Base-by-base conservation (phyloP, 441 rosid genomes). In the Populus hybrid region DNA sequence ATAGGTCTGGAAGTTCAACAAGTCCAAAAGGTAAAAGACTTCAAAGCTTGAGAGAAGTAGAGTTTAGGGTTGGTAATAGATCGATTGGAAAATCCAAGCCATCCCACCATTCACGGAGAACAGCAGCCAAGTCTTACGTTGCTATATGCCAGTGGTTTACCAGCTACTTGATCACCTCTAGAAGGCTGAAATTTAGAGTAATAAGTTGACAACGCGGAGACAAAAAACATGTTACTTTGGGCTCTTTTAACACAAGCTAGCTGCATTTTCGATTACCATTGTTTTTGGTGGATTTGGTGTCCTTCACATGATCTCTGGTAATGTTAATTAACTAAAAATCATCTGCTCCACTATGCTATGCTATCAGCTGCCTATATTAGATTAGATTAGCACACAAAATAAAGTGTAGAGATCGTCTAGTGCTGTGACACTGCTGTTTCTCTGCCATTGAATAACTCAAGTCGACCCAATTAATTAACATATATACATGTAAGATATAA, bases 71-170 rank as follows among this genome's bases (percentile, higher is more conserved):
- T 12, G 12, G 50, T 3, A 40, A 11, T 40, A 40, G 50, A 40
- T 40, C 5, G 50, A 11, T 40, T 40, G 0, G 50, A 64, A 77
- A 40, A 23, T 14, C 14, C 57, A 34, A 70, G 70, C 38, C 75
- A 50, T 4, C 16, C 84, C 87, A 53, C 63, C 81, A 71, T 19
- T 85, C 78, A 79, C 79, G 87, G 87, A 32, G 75, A 5, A 16
- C 46, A 1, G 11, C 23, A 28, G 28, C 57, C 57, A 12, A 14
- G 1, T 46, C 57, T 14, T 16, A 6, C 7, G n/a, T 26, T 46
- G 74, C 30, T 12, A 7, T 12, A 7, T 50, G 65, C 66, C 40
- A 28, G 16, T 18, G 14, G 65, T 71, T 50, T 11, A 18, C 65
- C 74, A 69, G 19, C 50, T 69, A 12, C 53, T 40, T 40, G 12